Base-by-base conservation (phyloP, 129 eudicot species). In the Deinandra increscens region DNA sequence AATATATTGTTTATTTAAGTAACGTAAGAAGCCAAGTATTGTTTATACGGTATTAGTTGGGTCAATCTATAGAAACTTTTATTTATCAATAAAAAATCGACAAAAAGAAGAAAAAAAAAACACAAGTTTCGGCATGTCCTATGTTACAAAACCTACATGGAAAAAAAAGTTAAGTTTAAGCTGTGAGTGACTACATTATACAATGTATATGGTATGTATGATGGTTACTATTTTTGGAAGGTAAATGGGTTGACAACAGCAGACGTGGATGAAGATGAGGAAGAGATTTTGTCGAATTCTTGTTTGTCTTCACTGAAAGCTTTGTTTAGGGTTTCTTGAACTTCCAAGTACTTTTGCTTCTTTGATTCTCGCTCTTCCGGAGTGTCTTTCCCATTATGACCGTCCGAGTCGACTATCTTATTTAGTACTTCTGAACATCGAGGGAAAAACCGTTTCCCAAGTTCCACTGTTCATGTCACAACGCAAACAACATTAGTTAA, bases 371-470 rank as follows among this genome's bases (percentile, higher is more conserved):
- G 74, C 69, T 87, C 92, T 53, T 93, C 97, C 5, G 71, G 82
- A 18, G 84, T 68, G 75, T 75, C 88, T 51, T 71, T 83, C 70
- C 78, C 83, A 64, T 26, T 31, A 29, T 61, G 71, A 23, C 13
- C 95, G 31, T 89, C 96, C 7, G 86, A 71, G 53, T 93, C 98
- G 76, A 93, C 80, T 55, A 93, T 93, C 83, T 89, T 87, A 67
- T 93, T 84, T 1, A 93, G 80, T 43, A 93, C 88, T 62, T 84
- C 86, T 20, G 98, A 93, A 70, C 98, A 93, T 29, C 97, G 89
- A 43, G 98, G 98, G 51, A 93, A 93, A 75, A 74, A 93, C 10
- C 88, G 92, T 64, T 87, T 93, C 76, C 98, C 97, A 4, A 93
- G 92, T 79, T 89, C 98, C 86, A 93, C 98, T 93, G 84, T 75